These are phyloP conservation scores for Annona squamosa DNA, from an alignment of 164 flowering plant genomes.

Conservation along the genomic window DNA sequence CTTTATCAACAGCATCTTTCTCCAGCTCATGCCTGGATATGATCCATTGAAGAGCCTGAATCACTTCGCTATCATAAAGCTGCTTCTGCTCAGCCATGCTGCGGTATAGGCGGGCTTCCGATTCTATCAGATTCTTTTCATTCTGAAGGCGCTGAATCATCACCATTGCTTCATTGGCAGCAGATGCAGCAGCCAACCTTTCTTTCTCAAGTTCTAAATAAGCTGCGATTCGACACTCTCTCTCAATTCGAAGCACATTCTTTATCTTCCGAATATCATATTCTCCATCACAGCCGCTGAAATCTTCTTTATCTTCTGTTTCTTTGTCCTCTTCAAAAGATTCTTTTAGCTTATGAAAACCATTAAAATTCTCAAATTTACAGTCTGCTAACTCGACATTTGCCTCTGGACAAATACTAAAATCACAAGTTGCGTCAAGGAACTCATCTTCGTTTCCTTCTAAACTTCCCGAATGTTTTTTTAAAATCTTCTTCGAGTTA, in stretches of 20 bases:
- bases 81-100: conserved; percentile 54
- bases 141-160: conserved; percentile 62
- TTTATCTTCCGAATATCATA: conserved; percentile 20
- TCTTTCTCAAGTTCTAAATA: conserved; percentile 62
- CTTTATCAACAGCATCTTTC: conserved; percentile 29
- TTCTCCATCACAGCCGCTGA: not conserved
- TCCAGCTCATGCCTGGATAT: conserved; percentile 39
- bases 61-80: conserved; percentile 43
- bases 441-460: not conserved
- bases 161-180: conserved; percentile 68
- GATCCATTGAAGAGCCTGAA: conserved; percentile 40
- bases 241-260: conserved; percentile 38
- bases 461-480: not conserved
- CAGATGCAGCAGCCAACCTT: conserved; percentile 58
- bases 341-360: not conserved
- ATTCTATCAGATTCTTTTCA: conserved; percentile 49
- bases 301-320: conserved; percentile 7
- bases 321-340: not conserved
- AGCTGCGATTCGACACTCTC: conserved; percentile 32
- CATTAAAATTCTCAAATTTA: not conserved
- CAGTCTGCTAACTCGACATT: not conserved
- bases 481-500: not conserved
- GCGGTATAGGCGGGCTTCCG: conserved; percentile 38
- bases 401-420: not conserved
- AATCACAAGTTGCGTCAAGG: not conserved